phyloP scores from a whole-genome alignment of 192 early-diverging fungal genomes.

The Podila epigama region DNA sequence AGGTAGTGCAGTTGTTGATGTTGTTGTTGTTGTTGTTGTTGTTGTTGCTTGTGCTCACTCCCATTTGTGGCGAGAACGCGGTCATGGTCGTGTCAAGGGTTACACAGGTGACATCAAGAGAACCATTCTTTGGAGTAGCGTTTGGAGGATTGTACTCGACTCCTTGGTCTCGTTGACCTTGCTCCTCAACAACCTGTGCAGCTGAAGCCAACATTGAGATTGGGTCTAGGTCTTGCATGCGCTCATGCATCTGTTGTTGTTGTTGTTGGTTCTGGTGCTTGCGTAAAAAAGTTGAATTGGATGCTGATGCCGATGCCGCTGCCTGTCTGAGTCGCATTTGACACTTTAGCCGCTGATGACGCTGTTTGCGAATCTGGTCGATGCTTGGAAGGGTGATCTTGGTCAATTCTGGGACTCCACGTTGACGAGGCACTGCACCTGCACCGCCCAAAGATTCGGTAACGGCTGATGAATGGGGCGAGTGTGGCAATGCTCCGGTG shows the following conservation, averaged over 20 bases:
- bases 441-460: too few relatives aligned
- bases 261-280: background rate
- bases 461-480: background rate
- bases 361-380: conserved; percentile 30
- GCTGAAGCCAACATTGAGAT: too few relatives aligned
- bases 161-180: background rate
- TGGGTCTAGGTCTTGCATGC: too few relatives aligned
- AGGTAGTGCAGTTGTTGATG: background rate
- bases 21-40: background rate
- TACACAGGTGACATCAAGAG: background rate
- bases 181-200: background rate
- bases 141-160: background rate
- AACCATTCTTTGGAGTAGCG: background rate
- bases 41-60: background rate
- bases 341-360: conserved; percentile 24
- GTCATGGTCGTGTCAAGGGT: background rate
- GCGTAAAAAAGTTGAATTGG: background rate
- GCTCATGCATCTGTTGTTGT: background rate
- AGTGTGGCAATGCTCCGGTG: background rate
- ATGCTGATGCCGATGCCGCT: background rate
- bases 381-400: conserved; percentile 21
- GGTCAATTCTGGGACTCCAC: conserved; percentile 9
- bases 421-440: background rate
- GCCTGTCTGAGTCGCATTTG: conserved; percentile 28
- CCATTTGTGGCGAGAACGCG: background rate